Evolutionary conservation across 352 stramenopile species (phyloP).

Genomic region (Saprolegnia diclina): DNA sequence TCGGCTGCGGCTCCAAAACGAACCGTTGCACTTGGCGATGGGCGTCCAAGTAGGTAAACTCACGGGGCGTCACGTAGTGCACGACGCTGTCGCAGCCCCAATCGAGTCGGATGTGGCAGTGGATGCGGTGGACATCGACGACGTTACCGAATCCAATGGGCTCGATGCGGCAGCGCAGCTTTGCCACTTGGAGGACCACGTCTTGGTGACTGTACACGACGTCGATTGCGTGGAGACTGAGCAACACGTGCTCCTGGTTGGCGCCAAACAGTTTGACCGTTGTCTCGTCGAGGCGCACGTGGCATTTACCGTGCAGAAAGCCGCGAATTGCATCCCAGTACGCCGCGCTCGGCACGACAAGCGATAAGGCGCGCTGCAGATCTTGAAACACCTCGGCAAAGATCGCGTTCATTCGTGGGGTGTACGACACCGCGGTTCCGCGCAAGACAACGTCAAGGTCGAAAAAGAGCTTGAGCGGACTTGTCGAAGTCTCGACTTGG

Average conservation of each 20-base stretch:
- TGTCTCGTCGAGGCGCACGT: slow-evolving; percentile 37
- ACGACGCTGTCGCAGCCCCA: slow-evolving; percentile 29
- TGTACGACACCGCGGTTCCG: slow-evolving; percentile 44
- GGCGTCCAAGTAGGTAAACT: slow-evolving; percentile 20
- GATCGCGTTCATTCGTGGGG: slow-evolving; percentile 46
- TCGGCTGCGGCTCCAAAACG: not conserved
- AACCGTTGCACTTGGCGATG: slow-evolving; percentile 1
- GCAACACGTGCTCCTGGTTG: slow-evolving; percentile 47
- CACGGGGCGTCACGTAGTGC: slow-evolving; percentile 13
- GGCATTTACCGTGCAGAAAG: slow-evolving; percentile 50
- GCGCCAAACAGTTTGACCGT: slow-evolving; percentile 42
- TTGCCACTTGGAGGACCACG: slow-evolving; percentile 39
- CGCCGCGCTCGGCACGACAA: slow-evolving; percentile 39
- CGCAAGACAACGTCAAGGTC: slow-evolving; percentile 38
- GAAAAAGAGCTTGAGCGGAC: slow-evolving; percentile 37
- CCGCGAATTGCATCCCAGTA: slow-evolving; percentile 54
- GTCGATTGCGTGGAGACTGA: slow-evolving; percentile 36
- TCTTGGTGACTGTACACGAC: slow-evolving; percentile 33
- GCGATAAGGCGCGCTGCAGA: slow-evolving; percentile 33
- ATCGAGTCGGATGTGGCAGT: slow-evolving; percentile 40
- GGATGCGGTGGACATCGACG: slow-evolving; percentile 48
- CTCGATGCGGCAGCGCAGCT: slow-evolving; percentile 55
- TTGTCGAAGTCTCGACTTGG: not conserved
- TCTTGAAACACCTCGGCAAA: slow-evolving; percentile 45
- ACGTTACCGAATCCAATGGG: slow-evolving; percentile 55